Conservation (phyloP, 1,284 basidiomycete species). For the Lentinula novae-zelandiae region DNA sequence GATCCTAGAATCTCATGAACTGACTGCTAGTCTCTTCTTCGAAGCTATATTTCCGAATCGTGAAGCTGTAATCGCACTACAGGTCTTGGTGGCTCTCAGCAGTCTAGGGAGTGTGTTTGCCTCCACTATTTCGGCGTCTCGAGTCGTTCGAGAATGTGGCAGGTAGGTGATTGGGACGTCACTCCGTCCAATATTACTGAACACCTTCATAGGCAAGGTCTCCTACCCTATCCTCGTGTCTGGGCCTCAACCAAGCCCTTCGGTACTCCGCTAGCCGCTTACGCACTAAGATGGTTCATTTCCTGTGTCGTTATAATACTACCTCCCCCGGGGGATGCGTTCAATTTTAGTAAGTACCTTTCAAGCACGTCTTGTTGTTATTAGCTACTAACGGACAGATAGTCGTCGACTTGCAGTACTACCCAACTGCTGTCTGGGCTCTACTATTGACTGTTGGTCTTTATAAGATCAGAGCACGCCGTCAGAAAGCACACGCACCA, state of each 20-base stretch:
- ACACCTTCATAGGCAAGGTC: slow-evolving; percentile 27
- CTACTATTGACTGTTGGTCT: slow-evolving; percentile 36
- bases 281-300: slow-evolving; percentile 38
- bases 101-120: neutral
- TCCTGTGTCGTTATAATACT: slow-evolving; percentile 52
- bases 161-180: neutral
- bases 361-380: neutral
- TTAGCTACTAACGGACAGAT: neutral
- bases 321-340: slow-evolving; percentile 51
- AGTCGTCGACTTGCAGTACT: slow-evolving; percentile 36
- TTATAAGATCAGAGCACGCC: slow-evolving; percentile 34
- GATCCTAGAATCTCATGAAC: neutral
- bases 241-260: slow-evolving; percentile 43
- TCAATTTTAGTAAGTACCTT: slow-evolving; percentile 39
- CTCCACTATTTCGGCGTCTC: neutral
- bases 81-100: neutral
- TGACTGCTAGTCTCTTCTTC: neutral
- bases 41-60: neutral
- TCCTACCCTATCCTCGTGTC: slow-evolving; percentile 30
- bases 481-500: slow-evolving; percentile 31
- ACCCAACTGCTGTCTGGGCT: slow-evolving; percentile 34
- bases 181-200: neutral
- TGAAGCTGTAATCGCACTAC: neutral
- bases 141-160: neutral
- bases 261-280: slow-evolving; percentile 38